Conservation (phyloP, 345 rosid genomes). For the Lepidium aucheri region DNA sequence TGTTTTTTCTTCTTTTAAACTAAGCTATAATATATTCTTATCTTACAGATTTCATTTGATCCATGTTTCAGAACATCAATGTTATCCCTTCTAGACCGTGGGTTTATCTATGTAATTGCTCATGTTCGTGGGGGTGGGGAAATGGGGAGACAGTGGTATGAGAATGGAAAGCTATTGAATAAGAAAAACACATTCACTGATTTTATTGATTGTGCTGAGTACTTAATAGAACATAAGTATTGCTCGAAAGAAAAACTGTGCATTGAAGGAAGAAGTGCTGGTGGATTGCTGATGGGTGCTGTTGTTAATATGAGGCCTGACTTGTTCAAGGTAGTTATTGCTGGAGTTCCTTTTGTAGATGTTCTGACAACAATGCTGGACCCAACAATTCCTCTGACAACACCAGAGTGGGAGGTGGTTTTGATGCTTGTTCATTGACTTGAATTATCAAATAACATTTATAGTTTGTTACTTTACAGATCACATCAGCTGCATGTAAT, state of each 20-base stretch:
- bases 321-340: conserved; percentile 80
- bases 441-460: not conserved
- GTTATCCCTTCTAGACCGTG: conserved; percentile 83
- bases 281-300: conserved; percentile 89
- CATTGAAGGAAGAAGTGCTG: conserved; percentile 90
- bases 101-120: conserved; percentile 75
- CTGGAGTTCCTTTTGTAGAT: conserved; percentile 95
- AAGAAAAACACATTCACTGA: conserved; percentile 88
- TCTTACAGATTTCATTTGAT: conserved; percentile 52
- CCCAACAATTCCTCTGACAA: conserved; percentile 90
- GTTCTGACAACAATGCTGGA: conserved; percentile 93
- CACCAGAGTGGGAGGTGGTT: conserved; percentile 94
- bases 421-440: not conserved
- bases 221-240: conserved; percentile 55
- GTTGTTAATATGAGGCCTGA: conserved; percentile 97
- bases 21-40: not conserved
- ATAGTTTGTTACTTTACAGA: not conserved
- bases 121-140: conserved; percentile 98
- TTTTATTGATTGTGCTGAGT: conserved; percentile 78
- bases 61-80: conserved; percentile 66
- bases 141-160: conserved; percentile 98
- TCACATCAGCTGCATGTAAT: not conserved
- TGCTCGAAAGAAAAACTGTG: conserved; percentile 74
- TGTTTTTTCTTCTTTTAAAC: not conserved
- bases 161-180: conserved; percentile 76